Base-by-base conservation (phyloP, 139 green algal genomes). In the Chlamydomonas sp. region DNA sequence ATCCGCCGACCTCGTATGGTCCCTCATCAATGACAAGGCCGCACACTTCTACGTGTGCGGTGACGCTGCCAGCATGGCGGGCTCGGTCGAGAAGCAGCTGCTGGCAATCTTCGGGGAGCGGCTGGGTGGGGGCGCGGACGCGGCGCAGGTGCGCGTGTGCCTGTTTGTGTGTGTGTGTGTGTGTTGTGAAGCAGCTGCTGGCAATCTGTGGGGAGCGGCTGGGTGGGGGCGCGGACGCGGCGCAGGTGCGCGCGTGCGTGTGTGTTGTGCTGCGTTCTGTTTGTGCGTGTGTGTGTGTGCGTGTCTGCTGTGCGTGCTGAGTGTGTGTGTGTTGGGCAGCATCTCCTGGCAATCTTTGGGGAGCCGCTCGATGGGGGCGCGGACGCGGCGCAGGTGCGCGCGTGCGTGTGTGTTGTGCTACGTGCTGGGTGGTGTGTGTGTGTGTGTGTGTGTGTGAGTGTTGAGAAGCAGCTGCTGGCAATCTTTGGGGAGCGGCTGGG, bases 1-100 rank as follows among this genome's bases (percentile, higher is more conserved):
- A 73, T 59, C 34, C 1, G 83, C 57, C 3, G 73, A 74, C 3
- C 62, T 57, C 4, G 83, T 97, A 50, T 95, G 87, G 90, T 4
- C 73, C 28, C 72, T 95, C 80, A 75, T 97, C 67, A 26, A 80
- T 28, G 37, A 89, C 48, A 43, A 70, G 3, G 84, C 78, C 0
- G 90, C 57, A 1, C 87, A 95, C 73, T 91, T 97, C 70, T 97
- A 96, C 73, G 85, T 97, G 43, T 97, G 91, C 67, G 91, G 91
- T 26, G 91, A 97, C 64, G 91, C 87, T 2, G 58, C 67, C 20
- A 65, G 70, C 68, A 96, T 96, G 90, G 90, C 90, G 8, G 79
- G 77, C 0, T 76, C 81, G 16, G 85, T 90, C 37, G 71, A 87
- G 70, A n/a, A 63, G 26, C 69, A 59, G 67, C 73, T 88, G 65